Conservation (phyloP, 1,139 yeast genomes). For the Kodamaea anthophila region DNA sequence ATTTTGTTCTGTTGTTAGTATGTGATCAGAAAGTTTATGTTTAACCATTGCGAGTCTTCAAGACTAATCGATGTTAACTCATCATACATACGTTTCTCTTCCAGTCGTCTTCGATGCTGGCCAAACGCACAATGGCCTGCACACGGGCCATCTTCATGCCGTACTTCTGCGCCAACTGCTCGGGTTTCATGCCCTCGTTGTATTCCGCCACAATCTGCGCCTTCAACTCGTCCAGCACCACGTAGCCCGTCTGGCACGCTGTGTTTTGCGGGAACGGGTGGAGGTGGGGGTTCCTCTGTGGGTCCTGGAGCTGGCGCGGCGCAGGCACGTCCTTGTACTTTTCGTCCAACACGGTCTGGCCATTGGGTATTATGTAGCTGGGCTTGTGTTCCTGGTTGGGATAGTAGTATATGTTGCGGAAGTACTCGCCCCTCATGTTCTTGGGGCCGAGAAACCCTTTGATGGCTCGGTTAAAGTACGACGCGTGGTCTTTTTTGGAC, state of each 20-base stretch:
- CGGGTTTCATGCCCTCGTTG: constrained; percentile 48
- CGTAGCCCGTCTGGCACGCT: constrained; percentile 60
- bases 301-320: constrained; percentile 8
- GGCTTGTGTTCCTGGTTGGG: constrained; percentile 72
- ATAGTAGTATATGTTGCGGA: constrained; percentile 65
- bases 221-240: constrained; percentile 55
- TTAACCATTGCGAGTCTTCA: constrained; percentile 67
- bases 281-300: constrained; percentile 29
- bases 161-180: constrained; percentile 71
- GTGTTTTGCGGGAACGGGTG: constrained; percentile 80
- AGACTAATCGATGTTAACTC: constrained; percentile 69
- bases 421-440: constrained; percentile 79
- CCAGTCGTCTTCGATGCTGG: constrained; percentile 59
- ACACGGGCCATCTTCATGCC: constrained; percentile 80
- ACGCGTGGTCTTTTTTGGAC: constrained; percentile 21
- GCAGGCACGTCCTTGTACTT: constrained; percentile 11
- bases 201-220: constrained; percentile 54
- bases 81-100: constrained; percentile 59
- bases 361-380: constrained; percentile 65
- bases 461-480: constrained; percentile 30
- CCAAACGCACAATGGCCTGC: constrained; percentile 73
- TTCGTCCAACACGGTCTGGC: constrained; percentile 29
- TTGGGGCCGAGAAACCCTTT: constrained; percentile 72
- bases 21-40: constrained; percentile 15
- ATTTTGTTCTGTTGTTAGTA: constrained; percentile 43